Evolutionary conservation across 352 stramenopile species (phyloP), one percentile per base, ranked within the genome.

Genomic region (Thalassiosira livingstoniorum): DNA sequence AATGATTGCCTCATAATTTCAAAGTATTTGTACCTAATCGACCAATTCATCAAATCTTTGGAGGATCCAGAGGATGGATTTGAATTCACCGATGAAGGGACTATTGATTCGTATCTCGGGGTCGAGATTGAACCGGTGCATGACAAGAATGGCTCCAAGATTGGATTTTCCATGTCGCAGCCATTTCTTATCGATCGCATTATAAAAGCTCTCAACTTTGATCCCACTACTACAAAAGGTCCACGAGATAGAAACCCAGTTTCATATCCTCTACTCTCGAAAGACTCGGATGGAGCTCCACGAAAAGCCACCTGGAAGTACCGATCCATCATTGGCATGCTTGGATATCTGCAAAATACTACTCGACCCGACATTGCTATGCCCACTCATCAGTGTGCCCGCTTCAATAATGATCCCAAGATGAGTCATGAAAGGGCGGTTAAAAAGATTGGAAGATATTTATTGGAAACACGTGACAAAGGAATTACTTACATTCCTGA

Each of bases 1-100:
- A 47, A 78, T 23, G 70, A 71, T 35, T 71, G 57, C 23, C 63
- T 78, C 10, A 18, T 78, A 2, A 60, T 78, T 51, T 10, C 10
- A 51, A 51, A 51, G 42, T 18, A 51, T 51, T 51, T 18, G 10
- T 10, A 10, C 10, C 10, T 51, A 18, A 51, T 51, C 18, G 42
- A 51, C 42, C 10, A 51, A 51, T 51, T 51, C 18, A 51, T 51
- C 10, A 10, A 18, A 10, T 18, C 42, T 51, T 18, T 51, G 42
- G 18, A 10, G 18, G 42, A 51, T 18, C 10, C 10, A 10, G 10
- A 10, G 18, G 42, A 51, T 10, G 42, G 42, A 51, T 51, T 51
- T 18, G 18, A 18, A 10, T 51, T 51, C 42, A 51, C 42, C 18
- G 42, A 51, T 51, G 42, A 18, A 51, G n/a, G n/a, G n/a, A n/a